Conservation (phyloP, 2,329 filamentous ascomycete genomes). For the Drechslera avenae region DNA sequence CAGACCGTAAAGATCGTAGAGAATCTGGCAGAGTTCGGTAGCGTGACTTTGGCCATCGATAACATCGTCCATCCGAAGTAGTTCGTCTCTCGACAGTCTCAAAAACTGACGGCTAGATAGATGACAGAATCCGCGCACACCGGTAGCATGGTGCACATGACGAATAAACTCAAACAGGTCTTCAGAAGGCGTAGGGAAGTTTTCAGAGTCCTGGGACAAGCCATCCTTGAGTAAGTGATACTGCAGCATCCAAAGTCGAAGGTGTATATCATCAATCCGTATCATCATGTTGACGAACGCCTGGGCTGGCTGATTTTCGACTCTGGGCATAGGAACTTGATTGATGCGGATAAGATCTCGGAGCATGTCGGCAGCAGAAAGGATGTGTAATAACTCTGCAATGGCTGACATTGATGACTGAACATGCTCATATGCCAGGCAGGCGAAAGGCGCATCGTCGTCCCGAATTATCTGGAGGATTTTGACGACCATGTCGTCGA, state of each 20-base stretch:
- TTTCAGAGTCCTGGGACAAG: conserved; percentile 67
- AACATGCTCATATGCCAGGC: conserved; percentile 80
- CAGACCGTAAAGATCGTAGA: conserved; percentile 50
- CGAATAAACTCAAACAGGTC: conserved; percentile 80
- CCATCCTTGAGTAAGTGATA: conserved; percentile 80
- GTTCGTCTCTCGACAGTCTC: conserved; percentile 84
- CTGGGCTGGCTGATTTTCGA: conserved; percentile 55
- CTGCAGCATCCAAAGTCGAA: conserved; percentile 85
- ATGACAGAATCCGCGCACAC: conserved; percentile 84
- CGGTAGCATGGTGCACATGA: conserved; percentile 81
- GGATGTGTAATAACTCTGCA: conserved; percentile 70
- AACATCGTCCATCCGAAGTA: conserved; percentile 75
- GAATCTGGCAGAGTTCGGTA: conserved; percentile 75
- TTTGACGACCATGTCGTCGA: conserved; percentile 77
- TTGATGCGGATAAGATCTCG: conserved; percentile 87
- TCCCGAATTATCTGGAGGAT: conserved; percentile 70
- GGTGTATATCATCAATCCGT: conserved; percentile 83
- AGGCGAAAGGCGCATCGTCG: conserved; percentile 74
- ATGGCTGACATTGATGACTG: conserved; percentile 74
- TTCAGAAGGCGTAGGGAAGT: conserved; percentile 70
- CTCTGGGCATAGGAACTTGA: conserved; percentile 65
- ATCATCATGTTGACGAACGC: conserved; percentile 59
- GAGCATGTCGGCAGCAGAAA: conserved; percentile 79
- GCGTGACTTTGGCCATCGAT: conserved; percentile 71
- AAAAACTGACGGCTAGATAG: conserved; percentile 85